These are phyloP conservation scores for Rhipidocladum racemiflorum DNA, from an alignment of 176 grass and related monocot species.

Conservation along the genomic window DNA sequence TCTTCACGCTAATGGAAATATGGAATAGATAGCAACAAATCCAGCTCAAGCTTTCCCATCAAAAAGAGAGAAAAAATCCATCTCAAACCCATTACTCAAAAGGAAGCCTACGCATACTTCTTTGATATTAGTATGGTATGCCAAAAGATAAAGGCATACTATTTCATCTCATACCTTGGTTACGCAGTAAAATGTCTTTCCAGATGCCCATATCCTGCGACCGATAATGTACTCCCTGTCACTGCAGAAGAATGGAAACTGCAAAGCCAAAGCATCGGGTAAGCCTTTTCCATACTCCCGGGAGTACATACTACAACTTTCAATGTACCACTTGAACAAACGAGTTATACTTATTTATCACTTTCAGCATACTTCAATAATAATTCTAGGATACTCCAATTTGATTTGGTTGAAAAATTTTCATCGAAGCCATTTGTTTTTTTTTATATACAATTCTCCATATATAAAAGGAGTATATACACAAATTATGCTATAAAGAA, in stretches of 20 bases:
- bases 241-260: conserved; percentile 99
- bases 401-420: too few species aligned
- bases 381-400: too few species aligned
- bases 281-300: too few species aligned
- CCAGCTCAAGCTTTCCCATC: background rate
- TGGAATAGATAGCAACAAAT: background rate
- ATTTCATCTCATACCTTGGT: conserved; percentile 55
- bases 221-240: conserved; percentile 89
- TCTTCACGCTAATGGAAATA: background rate
- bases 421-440: too few species aligned
- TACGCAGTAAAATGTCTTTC: conserved; percentile 73
- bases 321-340: too few species aligned
- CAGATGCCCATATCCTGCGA: conserved; percentile 81
- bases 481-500: too few species aligned
- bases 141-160: background rate
- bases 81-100: background rate
- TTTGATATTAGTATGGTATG: background rate
- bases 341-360: too few species aligned
- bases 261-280: conserved; percentile 21
- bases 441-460: too few species aligned
- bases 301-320: too few species aligned
- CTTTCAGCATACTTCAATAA: too few species aligned
- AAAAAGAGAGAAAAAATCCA: background rate
- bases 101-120: background rate
- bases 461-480: too few species aligned